Evolutionary conservation across 1,139 yeast genomes (phyloP).

Genomic region (Kodamaea derodonti): DNA sequence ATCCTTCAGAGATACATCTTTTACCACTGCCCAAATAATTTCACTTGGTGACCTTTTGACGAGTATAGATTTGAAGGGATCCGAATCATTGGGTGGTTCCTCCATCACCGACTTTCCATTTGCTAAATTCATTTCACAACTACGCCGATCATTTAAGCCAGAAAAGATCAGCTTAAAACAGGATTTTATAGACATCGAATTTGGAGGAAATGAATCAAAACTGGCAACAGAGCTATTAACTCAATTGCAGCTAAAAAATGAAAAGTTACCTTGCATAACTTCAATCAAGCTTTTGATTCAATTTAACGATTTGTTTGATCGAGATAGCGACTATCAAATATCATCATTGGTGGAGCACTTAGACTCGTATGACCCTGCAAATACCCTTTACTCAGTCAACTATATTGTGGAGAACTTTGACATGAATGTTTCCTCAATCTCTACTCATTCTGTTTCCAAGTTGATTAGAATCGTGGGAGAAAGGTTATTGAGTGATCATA

Average conservation of each 20-base stretch:
- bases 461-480: constrained; percentile 31
- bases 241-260: constrained; percentile 4
- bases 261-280: constrained; percentile 3
- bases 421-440: neutral
- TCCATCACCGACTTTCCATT: constrained; percentile 4
- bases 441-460: constrained; percentile 6
- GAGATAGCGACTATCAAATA: constrained; percentile 5
- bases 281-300: constrained; percentile 6
- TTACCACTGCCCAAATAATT: constrained; percentile 1
- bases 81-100: constrained; percentile 1
- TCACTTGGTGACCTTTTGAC: constrained; percentile 5
- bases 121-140: constrained; percentile 4
- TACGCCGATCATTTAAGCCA: constrained; percentile 4
- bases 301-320: neutral
- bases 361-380: constrained; percentile 4
- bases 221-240: constrained; percentile 1
- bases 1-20: constrained; percentile 3
- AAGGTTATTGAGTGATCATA: constrained; percentile 21
- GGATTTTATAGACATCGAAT: constrained; percentile 6
- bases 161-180: neutral
- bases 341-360: constrained; percentile 5
- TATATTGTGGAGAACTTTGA: constrained; percentile 5
- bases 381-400: constrained; percentile 5
- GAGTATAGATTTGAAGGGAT: constrained; percentile 1
- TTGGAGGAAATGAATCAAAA: constrained; percentile 1